phyloP scores from a whole-genome alignment of 2,329 filamentous ascomycete genomes.

The Cadophora sp. region DNA sequence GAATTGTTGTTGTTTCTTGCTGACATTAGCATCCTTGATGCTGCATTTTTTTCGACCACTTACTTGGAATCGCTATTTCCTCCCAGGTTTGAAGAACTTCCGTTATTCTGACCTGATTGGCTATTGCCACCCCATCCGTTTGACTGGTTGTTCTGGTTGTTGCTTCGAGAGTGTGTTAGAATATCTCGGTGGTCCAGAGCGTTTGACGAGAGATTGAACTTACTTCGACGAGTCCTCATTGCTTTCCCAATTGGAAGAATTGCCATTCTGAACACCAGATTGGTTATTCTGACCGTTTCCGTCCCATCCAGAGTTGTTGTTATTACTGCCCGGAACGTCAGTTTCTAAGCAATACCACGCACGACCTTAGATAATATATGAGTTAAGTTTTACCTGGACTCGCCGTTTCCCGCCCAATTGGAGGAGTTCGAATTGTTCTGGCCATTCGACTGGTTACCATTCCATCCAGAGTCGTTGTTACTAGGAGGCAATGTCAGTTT shows the following conservation, averaged over 20 bases:
- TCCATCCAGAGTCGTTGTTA: neutral
- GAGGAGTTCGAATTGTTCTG: neutral
- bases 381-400: neutral
- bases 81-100: neutral
- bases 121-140: neutral
- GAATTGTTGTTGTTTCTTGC: slow-evolving; percentile 9
- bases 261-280: neutral
- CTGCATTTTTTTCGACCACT: neutral
- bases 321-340: too few species aligned
- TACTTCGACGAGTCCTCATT: neutral
- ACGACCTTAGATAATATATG: too few species aligned
- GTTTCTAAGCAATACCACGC: too few species aligned
- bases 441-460: neutral
- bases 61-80: neutral
- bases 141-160: neutral
- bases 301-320: neutral
- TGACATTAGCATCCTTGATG: neutral
- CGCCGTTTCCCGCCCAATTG: neutral
- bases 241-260: neutral
- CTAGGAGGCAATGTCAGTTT: neutral
- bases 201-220: neutral
- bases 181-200: too few species aligned
- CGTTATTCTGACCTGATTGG: neutral
- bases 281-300: neutral
- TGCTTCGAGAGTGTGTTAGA: neutral